phyloP scores from a whole-genome alignment of 805 yeast species.

The Kodamaea fukazawae region DNA sequence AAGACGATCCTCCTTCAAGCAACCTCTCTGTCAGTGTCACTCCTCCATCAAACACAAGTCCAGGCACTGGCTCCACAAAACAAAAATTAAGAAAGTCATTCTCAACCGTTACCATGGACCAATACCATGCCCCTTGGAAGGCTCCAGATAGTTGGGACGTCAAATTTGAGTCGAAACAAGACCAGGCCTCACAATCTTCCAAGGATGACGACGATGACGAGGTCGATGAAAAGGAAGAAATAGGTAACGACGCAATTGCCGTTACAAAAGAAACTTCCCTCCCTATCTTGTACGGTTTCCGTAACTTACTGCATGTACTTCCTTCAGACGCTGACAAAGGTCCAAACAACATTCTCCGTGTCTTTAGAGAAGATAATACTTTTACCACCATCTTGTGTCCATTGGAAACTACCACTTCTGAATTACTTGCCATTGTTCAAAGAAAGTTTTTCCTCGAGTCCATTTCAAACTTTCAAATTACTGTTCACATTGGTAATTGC shows the following conservation, averaged over 20 bases:
- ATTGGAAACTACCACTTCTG: slow-evolving; percentile 72
- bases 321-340: slow-evolving; percentile 19
- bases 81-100: slow-evolving; percentile 6
- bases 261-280: slow-evolving; percentile 11
- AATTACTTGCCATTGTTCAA: slow-evolving; percentile 66
- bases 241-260: neutral
- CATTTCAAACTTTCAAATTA: slow-evolving; percentile 70
- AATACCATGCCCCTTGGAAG: slow-evolving; percentile 29
- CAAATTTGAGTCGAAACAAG: slow-evolving; percentile 20
- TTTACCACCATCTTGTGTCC: slow-evolving; percentile 82
- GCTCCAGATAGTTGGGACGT: slow-evolving; percentile 53
- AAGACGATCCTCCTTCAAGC: slow-evolving; percentile 7
- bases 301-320: slow-evolving; percentile 18
- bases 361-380: slow-evolving; percentile 80
- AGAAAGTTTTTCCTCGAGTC: slow-evolving; percentile 73
- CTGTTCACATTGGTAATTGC: slow-evolving; percentile 71
- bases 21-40: slow-evolving; percentile 2
- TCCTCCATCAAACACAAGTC: slow-evolving; percentile 2
- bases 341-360: slow-evolving; percentile 55
- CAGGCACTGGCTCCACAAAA: slow-evolving; percentile 1
- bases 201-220: neutral
- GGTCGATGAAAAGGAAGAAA: neutral
- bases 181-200: neutral
- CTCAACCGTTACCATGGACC: slow-evolving; percentile 9
- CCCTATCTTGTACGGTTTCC: slow-evolving; percentile 36